Evolutionary conservation across 2,329 filamentous ascomycete genomes (phyloP).

Genomic region (Epichloe uncinata): DNA sequence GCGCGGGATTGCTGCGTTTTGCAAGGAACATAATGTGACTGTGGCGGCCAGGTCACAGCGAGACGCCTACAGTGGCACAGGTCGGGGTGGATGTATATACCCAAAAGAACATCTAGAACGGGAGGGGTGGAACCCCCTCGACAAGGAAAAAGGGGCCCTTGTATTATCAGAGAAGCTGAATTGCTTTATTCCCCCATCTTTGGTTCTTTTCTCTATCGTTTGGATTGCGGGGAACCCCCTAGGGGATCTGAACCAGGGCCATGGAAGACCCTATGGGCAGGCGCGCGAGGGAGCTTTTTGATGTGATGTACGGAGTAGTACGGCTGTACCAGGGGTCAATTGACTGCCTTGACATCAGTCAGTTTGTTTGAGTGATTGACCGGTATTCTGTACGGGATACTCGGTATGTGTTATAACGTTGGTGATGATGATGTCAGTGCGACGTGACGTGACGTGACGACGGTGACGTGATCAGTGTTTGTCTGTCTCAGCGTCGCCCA

Average conservation of each 20-base stretch:
- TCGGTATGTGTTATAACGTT: no score
- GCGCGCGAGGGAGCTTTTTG: not conserved
- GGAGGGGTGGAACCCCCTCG: not conserved
- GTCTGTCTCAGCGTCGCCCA: no score
- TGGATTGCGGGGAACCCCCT: not conserved
- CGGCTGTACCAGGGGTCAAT: not conserved
- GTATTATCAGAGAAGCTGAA: not conserved
- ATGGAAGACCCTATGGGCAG: not conserved
- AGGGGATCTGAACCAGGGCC: not conserved
- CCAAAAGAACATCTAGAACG: conserved; percentile 2
- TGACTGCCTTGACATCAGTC: not conserved
- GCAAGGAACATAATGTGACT: not conserved
- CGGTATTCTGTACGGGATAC: no score
- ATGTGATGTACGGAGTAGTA: not conserved
- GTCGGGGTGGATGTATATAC: no score
- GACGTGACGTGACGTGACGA: no score
- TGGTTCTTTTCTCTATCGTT: not conserved
- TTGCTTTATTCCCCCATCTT: not conserved
- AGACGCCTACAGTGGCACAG: not conserved
- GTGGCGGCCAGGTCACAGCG: not conserved
- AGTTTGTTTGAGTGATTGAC: not conserved
- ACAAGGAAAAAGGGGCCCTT: not conserved
- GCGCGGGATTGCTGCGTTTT: not conserved
- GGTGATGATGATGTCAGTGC: no score
- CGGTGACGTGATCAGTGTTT: no score